Conservation (phyloP, 2,329 filamentous ascomycete species). For the Lachnellula occidentalis region DNA sequence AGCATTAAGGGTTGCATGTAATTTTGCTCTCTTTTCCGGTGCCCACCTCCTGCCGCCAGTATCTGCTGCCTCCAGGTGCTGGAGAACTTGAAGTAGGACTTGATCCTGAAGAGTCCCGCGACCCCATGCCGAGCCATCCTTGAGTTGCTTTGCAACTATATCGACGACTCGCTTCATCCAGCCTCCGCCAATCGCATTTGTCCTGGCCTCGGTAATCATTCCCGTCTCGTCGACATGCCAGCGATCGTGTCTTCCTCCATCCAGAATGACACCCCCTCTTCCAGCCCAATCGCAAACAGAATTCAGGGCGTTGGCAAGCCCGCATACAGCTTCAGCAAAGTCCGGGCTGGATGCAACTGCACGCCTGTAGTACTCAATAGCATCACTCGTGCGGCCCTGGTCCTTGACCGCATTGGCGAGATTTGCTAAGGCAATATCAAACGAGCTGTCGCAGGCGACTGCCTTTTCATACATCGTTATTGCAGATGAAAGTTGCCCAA, state of each 20-base stretch:
- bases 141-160: constrained; percentile 83
- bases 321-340: constrained; percentile 95
- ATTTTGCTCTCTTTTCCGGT: constrained; percentile 31
- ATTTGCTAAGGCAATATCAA: constrained; percentile 95
- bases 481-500: constrained; percentile 83
- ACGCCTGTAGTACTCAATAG: constrained; percentile 84
- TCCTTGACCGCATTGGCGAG: constrained; percentile 97
- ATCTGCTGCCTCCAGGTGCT: constrained; percentile 29
- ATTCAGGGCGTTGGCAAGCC: constrained; percentile 88
- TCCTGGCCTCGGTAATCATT: constrained; percentile 69
- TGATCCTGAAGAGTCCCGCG: constrained; percentile 58
- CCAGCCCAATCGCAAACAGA: constrained; percentile 95
- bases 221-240: constrained; percentile 90
- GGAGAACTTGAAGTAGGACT: constrained; percentile 40
- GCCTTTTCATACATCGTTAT: constrained; percentile 98
- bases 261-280: constrained; percentile 76
- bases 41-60: constrained; percentile 30
- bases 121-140: constrained; percentile 84
- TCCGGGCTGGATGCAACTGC: constrained; percentile 89
- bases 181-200: constrained; percentile 58
- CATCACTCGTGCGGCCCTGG: constrained; percentile 84
- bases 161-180: constrained; percentile 87
- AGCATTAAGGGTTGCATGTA: constrained; percentile 33
- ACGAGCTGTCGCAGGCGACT: constrained; percentile 84
- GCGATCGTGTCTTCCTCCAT: constrained; percentile 68